Percentiles rank a stretch among this genome's conserved stretches.
phyloP scores from a whole-genome alignment of 1,284 basidiomycete species.

The Amylostereum chailletii region DNA sequence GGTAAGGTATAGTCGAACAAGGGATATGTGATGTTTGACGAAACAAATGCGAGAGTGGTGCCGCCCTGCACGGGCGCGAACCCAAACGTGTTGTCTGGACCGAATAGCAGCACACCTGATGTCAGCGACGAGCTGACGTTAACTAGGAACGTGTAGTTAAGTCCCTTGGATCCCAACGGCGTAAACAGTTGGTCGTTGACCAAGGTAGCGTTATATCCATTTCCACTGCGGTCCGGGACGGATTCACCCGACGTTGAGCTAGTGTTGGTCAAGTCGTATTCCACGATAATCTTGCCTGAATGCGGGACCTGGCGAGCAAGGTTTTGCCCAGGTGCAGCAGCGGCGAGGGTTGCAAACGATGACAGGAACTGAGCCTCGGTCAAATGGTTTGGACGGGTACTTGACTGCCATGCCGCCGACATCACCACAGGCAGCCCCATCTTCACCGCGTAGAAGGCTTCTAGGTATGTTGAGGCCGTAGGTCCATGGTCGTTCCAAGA shows the following conservation, averaged over 20 bases:
- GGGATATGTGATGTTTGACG: slow-evolving; percentile 16
- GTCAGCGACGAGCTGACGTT: slow-evolving; percentile 8
- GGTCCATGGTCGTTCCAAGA: slow-evolving; percentile 24
- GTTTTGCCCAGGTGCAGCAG: slow-evolving; percentile 21
- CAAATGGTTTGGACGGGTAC: slow-evolving; percentile 16
- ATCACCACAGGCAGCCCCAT: slow-evolving; percentile 19
- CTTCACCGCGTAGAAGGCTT: slow-evolving; percentile 22
- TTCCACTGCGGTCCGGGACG: slow-evolving; percentile 16
- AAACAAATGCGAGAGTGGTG: slow-evolving; percentile 17
- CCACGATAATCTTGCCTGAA: slow-evolving; percentile 14
- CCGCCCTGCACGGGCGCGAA: slow-evolving; percentile 6
- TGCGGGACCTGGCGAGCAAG: slow-evolving; percentile 19
- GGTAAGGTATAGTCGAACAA: slow-evolving; percentile 16
- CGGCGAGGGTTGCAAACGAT: slow-evolving; percentile 18
- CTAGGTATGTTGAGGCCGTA: slow-evolving; percentile 21
- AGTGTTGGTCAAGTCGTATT: slow-evolving; percentile 9
- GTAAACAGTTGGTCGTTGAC: slow-evolving; percentile 14
- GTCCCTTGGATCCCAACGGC: slow-evolving; percentile 25
- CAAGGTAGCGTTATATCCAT: slow-evolving; percentile 16
- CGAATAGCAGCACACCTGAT: slow-evolving; percentile 13
- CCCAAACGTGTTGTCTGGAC: slow-evolving; percentile 18
- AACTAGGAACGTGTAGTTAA: slow-evolving; percentile 24
- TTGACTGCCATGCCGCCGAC: slow-evolving; percentile 20
- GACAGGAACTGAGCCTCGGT: slow-evolving; percentile 17
- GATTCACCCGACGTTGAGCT: background rate